Evolutionary conservation across 163 green algal species (phyloP).

Genomic region (Scenedesmus sp.): DNA sequence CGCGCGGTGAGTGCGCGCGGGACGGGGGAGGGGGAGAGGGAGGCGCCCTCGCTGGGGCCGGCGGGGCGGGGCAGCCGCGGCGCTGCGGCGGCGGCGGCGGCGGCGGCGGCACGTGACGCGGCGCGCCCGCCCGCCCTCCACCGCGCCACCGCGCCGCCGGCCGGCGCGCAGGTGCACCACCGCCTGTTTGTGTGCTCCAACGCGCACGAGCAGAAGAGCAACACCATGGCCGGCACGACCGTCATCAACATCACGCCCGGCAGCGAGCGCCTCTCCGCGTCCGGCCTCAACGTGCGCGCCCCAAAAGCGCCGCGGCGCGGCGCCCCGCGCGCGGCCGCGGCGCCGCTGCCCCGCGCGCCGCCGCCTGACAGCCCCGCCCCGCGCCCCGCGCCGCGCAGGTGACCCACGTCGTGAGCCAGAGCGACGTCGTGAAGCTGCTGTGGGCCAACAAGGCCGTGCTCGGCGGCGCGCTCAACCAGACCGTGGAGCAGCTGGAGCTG

Average conservation of each 20-base stretch:
- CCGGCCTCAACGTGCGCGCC: conserved; percentile 40
- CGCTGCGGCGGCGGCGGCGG: too few relatives aligned
- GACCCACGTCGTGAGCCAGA: conserved; percentile 67
- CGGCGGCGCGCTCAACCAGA: conserved; percentile 41
- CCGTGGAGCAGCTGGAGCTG: conserved; percentile 63
- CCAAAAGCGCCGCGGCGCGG: too few relatives aligned
- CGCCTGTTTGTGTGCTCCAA: conserved; percentile 66
- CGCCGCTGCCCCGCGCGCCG: not conserved
- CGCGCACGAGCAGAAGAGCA: conserved; percentile 45
- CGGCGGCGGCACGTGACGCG: too few relatives aligned
- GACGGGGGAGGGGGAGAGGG: too few relatives aligned
- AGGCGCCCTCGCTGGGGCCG: too few relatives aligned
- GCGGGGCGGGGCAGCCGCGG: too few relatives aligned
- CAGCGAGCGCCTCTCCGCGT: conserved; percentile 42
- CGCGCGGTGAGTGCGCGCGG: not conserved
- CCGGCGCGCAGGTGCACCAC: conserved; percentile 55
- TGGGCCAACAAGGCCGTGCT: conserved; percentile 56
- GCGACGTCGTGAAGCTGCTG: conserved; percentile 64
- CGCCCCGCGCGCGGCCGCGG: too few relatives aligned
- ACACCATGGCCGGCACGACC: conserved; percentile 34
- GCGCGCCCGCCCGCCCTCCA: too few relatives aligned
- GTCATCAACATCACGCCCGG: conserved; percentile 50
- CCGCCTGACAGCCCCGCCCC: not conserved
- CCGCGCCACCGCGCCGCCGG: too few relatives aligned
- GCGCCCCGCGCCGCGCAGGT: conserved; percentile 10